Percentiles rank a stretch among this genome's conserved stretches.
Conservation (phyloP, 176 grass and related monocot genomes). For the Sorghum bicolor region DNA sequence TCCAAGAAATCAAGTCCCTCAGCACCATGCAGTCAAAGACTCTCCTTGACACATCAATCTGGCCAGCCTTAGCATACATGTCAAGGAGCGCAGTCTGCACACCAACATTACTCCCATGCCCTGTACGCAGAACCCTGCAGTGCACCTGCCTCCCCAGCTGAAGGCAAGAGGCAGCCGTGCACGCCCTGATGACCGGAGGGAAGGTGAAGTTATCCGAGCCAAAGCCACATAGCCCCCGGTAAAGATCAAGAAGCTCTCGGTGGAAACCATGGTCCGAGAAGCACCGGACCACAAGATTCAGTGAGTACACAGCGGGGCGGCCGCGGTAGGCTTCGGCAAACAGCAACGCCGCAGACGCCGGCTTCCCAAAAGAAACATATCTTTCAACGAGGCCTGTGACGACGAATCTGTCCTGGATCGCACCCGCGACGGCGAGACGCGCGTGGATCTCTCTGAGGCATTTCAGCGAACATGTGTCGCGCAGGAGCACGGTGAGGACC, state of each 20-base stretch:
- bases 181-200: slow-evolving; percentile 59
- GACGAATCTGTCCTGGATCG: slow-evolving; percentile 20
- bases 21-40: slow-evolving; percentile 51
- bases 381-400: slow-evolving; percentile 18
- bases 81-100: slow-evolving; percentile 60
- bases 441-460: slow-evolving; percentile 49
- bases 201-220: slow-evolving; percentile 61
- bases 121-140: slow-evolving; percentile 39
- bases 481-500: slow-evolving; percentile 14
- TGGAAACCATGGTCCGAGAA: slow-evolving; percentile 60
- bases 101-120: slow-evolving; percentile 42
- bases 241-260: slow-evolving; percentile 49
- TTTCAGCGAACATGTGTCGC: slow-evolving; percentile 36
- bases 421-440: slow-evolving; percentile 33
- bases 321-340: slow-evolving; percentile 16
- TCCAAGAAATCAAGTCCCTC: slow-evolving; percentile 67
- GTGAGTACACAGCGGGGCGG: slow-evolving; percentile 29
- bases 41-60: slow-evolving; percentile 30
- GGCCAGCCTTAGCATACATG: slow-evolving; percentile 56
- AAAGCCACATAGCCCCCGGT: slow-evolving; percentile 18
- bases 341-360: slow-evolving; percentile 20
- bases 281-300: slow-evolving; percentile 47
- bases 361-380: slow-evolving; percentile 35
- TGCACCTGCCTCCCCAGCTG: slow-evolving; percentile 52
- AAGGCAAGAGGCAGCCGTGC: slow-evolving; percentile 34